A percentile compares a stretch with the other conserved stretches of the same genome.
Conservation (phyloP, 257 asterid genomes). For the Cinchona pubescens region DNA sequence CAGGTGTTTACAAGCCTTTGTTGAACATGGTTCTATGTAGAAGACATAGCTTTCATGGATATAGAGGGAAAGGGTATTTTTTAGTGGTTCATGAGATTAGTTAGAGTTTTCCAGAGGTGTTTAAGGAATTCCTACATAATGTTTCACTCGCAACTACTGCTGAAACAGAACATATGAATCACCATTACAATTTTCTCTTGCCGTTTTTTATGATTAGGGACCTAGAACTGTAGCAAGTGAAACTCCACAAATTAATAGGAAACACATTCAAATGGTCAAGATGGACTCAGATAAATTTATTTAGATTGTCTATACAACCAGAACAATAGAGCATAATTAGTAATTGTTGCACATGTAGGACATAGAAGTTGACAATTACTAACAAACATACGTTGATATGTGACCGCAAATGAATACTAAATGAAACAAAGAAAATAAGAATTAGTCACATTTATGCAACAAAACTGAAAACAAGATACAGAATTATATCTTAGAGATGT, state of each 20-base stretch:
- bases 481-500: background rate
- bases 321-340: background rate
- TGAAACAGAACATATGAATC: background rate
- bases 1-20: background rate
- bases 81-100: background rate
- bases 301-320: background rate
- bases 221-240: constrained; percentile 1
- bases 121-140: background rate
- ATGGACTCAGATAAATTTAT: background rate
- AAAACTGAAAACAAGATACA: background rate
- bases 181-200: too few species aligned
- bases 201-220: background rate
- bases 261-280: background rate
- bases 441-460: background rate
- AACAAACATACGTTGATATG: background rate
- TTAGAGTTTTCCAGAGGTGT: background rate
- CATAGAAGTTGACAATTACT: background rate
- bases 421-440: background rate
- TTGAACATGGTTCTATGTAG: background rate
- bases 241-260: background rate
- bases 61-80: background rate
- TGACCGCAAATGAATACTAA: background rate
- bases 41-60: background rate
- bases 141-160: background rate
- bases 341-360: background rate